Conservation (phyloP, 768 basidiomycete genomes). For the Amanita thiersii region DNA sequence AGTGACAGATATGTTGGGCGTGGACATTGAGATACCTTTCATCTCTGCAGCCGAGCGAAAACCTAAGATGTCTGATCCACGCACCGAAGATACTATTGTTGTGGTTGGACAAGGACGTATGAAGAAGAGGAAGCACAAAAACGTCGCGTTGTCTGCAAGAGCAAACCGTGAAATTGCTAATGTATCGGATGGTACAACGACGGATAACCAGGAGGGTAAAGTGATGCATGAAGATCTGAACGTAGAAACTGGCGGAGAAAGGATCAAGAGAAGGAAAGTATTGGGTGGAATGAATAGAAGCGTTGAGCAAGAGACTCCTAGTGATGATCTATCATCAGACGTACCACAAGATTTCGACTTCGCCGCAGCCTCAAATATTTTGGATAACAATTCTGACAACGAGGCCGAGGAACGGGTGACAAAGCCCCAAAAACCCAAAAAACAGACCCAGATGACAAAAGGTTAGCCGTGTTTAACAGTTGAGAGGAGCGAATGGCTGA, state of each 20-base stretch:
- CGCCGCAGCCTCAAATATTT: slow-evolving; percentile 55
- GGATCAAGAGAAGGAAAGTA: slow-evolving; percentile 10
- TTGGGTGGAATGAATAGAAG: slow-evolving; percentile 11
- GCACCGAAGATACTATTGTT: slow-evolving; percentile 57
- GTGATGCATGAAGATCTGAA: neutral
- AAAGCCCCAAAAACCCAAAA: slow-evolving; percentile 47
- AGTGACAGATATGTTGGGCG: slow-evolving; percentile 22
- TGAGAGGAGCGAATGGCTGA: neutral
- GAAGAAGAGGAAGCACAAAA: slow-evolving; percentile 58
- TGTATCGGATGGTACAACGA: too few relatives aligned
- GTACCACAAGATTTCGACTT: slow-evolving; percentile 60
- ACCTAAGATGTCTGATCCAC: slow-evolving; percentile 15
- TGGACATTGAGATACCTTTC: slow-evolving; percentile 69
- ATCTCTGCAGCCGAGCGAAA: slow-evolving; percentile 59
- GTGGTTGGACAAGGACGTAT: slow-evolving; percentile 58
- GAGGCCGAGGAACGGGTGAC: slow-evolving; percentile 26
- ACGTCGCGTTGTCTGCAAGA: slow-evolving; percentile 10
- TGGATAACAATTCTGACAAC: slow-evolving; percentile 46
- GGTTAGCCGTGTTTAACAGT: neutral
- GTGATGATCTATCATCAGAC: slow-evolving; percentile 9
- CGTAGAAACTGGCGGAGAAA: neutral
- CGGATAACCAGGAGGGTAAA: neutral
- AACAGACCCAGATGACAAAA: slow-evolving; percentile 23
- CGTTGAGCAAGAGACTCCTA: slow-evolving; percentile 8
- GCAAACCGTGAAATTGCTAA: too few relatives aligned